These are phyloP conservation scores for Aspergillaceae sp. DNA, from an alignment of 2,329 filamentous ascomycete genomes.

Conservation along the genomic window DNA sequence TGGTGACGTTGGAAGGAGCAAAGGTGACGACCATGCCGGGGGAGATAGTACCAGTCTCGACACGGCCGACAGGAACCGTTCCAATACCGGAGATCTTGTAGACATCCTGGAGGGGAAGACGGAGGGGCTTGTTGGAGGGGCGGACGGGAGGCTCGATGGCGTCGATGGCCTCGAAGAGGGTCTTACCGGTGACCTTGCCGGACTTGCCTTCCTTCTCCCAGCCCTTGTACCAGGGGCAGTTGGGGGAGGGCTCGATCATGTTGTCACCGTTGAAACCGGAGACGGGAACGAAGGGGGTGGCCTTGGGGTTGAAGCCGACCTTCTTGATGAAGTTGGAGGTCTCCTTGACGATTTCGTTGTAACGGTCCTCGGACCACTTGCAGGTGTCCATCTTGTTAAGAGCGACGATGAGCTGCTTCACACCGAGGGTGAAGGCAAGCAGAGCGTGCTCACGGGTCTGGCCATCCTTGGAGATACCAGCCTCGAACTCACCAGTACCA, in stretches of 20 bases:
- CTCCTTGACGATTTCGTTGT: constrained; percentile 99
- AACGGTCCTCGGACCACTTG: constrained; percentile 96
- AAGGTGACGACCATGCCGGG: constrained; percentile 83
- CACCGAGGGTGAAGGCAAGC: constrained; percentile 99
- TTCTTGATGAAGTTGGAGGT: constrained; percentile 99
- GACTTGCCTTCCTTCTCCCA: constrained; percentile 98
- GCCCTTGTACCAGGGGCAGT: constrained; percentile 99
- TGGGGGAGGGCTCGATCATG: constrained; percentile 84
- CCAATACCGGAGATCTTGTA: constrained; percentile 99
- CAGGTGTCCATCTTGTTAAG: constrained; percentile 99
- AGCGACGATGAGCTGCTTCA: constrained; percentile 99
- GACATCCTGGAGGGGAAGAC: constrained; percentile 99
- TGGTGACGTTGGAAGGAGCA: constrained; percentile 97
- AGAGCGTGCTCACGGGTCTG: constrained; percentile 99
- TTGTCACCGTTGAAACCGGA: constrained; percentile 99
- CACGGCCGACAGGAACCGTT: constrained; percentile 99
- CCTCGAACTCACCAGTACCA: constrained; percentile 99
- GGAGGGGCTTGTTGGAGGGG: constrained; percentile 98
- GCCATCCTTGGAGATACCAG: constrained; percentile 99
- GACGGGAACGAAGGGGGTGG: constrained; percentile 97
- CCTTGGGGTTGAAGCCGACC: constrained; percentile 99
- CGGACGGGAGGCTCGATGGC: constrained; percentile 85
- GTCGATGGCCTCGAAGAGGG: constrained; percentile 98
- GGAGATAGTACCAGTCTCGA: constrained; percentile 98
- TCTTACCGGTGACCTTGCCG: constrained; percentile 84